These are phyloP conservation scores for Phytophthora gonapodyides DNA, from an alignment of 352 stramenopile genomes.

Conservation along the genomic window DNA sequence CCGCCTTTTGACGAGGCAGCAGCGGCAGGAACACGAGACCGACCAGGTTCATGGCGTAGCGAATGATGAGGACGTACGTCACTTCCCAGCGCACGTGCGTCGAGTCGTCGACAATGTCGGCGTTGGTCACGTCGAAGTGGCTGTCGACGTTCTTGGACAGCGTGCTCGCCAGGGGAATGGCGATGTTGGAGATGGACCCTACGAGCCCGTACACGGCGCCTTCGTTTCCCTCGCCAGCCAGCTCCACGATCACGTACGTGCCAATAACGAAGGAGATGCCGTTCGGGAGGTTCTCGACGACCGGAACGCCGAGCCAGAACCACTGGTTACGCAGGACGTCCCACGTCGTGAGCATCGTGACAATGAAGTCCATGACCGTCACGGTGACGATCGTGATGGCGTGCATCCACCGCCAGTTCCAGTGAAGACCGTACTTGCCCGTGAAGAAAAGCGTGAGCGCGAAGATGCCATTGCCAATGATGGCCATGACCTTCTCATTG, in stretches of 20 bases:
- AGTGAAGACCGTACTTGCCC: slow-evolving; percentile 40
- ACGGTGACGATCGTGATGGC: slow-evolving; percentile 34
- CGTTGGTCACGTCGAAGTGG: slow-evolving; percentile 48
- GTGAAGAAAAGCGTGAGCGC: slow-evolving; percentile 36
- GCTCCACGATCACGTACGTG: slow-evolving; percentile 53
- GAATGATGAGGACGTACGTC: slow-evolving; percentile 47
- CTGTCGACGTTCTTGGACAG: slow-evolving; percentile 46
- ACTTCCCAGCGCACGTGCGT: slow-evolving; percentile 43
- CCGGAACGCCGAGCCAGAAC: slow-evolving; percentile 48
- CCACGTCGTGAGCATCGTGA: slow-evolving; percentile 42
- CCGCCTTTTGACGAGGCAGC: slow-evolving; percentile 49
- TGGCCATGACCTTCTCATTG: slow-evolving; percentile 41
- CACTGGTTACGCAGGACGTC: slow-evolving; percentile 48
- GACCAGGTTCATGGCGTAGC: slow-evolving; percentile 40
- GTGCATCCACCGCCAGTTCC: slow-evolving; percentile 44
- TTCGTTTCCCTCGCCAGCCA: slow-evolving; percentile 51
- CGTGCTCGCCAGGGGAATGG: slow-evolving; percentile 44
- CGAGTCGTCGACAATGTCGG: slow-evolving; percentile 44
- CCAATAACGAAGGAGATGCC: slow-evolving; percentile 48
- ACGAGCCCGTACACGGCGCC: slow-evolving; percentile 50
- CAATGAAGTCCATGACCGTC: slow-evolving; percentile 37
- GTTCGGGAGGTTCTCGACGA: slow-evolving; percentile 41
- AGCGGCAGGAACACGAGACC: slow-evolving; percentile 39
- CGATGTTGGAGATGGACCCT: slow-evolving; percentile 48
- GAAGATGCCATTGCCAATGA: slow-evolving; percentile 45